Percentiles rank a stretch among this genome's conserved stretches.
Conservation (phyloP, 2,329 filamentous ascomycete species). For the Fusarium devonianum region DNA sequence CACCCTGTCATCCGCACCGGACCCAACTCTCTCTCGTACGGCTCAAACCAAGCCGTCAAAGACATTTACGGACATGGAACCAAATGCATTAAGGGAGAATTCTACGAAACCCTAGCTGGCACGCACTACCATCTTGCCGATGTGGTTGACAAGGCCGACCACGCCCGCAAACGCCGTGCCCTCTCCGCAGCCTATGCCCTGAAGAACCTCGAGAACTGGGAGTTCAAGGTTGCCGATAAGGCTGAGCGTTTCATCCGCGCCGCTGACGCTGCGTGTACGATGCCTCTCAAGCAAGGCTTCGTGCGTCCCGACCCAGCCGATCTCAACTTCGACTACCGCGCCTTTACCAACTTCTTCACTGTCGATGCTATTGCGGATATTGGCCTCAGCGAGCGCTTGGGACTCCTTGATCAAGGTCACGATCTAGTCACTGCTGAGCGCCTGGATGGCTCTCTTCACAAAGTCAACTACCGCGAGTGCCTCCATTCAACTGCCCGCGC, state of each 20-base stretch:
- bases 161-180: conserved; percentile 59
- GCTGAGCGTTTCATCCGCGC: conserved; percentile 52
- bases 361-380: conserved; percentile 65
- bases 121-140: conserved; percentile 61
- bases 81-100: conserved; percentile 57
- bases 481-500: conserved; percentile 59
- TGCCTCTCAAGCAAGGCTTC: conserved; percentile 44
- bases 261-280: conserved; percentile 52
- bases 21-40: conserved; percentile 40
- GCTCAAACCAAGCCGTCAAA: conserved; percentile 34
- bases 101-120: conserved; percentile 55
- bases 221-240: conserved; percentile 63
- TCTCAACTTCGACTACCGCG: conserved; percentile 57
- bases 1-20: conserved; percentile 43
- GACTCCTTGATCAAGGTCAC: conserved; percentile 58
- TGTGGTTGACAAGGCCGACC: conserved; percentile 59
- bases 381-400: conserved; percentile 58
- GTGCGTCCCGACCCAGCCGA: conserved; percentile 45
- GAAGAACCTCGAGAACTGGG: conserved; percentile 62
- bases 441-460: conserved; percentile 55
- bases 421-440: conserved; percentile 53
- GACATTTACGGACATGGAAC: conserved; percentile 56
- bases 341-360: conserved; percentile 63
- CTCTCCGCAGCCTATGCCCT: conserved; percentile 59
- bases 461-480: conserved; percentile 57